Conservation (phyloP, 176 grass and related monocot species). For the Rhipidocladum racemiflorum region DNA sequence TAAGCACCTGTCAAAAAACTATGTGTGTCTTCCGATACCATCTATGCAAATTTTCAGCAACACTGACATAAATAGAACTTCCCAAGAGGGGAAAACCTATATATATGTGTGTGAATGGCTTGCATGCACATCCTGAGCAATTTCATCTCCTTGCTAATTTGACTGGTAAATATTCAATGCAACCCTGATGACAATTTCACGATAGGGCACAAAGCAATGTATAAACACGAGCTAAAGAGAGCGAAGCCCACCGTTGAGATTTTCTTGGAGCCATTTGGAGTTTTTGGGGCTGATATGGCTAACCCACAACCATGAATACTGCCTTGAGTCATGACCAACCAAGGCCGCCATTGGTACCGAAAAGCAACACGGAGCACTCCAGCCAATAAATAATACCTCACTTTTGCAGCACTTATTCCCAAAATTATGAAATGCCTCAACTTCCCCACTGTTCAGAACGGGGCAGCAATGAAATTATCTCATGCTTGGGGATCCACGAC, state of each 20-base stretch:
- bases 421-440: neutral
- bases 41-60: neutral
- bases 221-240: conserved; percentile 14
- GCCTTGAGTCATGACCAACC: conserved; percentile 43
- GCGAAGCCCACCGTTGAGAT: conserved; percentile 62
- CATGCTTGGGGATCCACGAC: neutral
- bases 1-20: too few relatives aligned
- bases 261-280: conserved; percentile 94
- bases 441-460: conserved; percentile 2
- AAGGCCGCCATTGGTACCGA: conserved; percentile 47
- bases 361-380: neutral
- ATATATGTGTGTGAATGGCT: neutral
- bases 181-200: neutral
- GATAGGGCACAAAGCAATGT: neutral
- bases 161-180: neutral
- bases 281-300: conserved; percentile 92
- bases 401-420: neutral
- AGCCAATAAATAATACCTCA: conserved; percentile 10
- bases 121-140: conserved; percentile 5
- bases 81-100: neutral
- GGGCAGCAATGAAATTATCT: neutral
- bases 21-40: neutral
- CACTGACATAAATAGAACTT: neutral
- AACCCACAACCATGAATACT: conserved; percentile 75
- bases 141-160: neutral